Evolutionary conservation across 441 rosid genomes (phyloP).

Genomic region (Manihot esculenta): DNA sequence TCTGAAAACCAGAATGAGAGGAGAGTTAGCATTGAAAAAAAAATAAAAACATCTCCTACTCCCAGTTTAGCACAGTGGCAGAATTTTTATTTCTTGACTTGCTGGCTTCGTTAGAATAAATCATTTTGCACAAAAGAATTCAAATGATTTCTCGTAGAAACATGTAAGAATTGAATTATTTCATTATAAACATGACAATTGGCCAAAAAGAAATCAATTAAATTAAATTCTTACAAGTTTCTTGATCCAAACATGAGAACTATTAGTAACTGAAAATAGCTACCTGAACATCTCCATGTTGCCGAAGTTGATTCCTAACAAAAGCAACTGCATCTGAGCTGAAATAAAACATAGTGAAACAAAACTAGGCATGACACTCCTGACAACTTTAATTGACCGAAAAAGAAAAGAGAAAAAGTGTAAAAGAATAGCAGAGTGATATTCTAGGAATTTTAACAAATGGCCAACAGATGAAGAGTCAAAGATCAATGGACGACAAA

Average conservation of each 20-base stretch:
- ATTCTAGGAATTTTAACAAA: not conserved
- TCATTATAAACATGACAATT: too few relatives aligned
- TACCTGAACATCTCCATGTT: slow-evolving; percentile 96
- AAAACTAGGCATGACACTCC: not conserved
- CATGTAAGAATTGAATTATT: too few relatives aligned
- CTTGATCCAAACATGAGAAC: not conserved
- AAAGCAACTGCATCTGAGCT: slow-evolving; percentile 74
- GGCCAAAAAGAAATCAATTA: too few relatives aligned
- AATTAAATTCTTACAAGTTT: too few relatives aligned
- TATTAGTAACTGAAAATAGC: not conserved
- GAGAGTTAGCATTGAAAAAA: not conserved
- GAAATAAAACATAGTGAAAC: slow-evolving; percentile 28
- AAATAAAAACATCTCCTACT: slow-evolving; percentile 6
- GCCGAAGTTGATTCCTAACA: slow-evolving; percentile 71
- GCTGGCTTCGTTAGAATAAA: too few relatives aligned
- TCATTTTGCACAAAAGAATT: too few relatives aligned
- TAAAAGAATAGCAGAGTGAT: not conserved
- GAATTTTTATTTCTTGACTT: not conserved
- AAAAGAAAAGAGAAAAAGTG: too few relatives aligned
- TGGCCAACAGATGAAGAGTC: not conserved
- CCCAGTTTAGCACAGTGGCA: not conserved
- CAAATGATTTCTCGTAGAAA: too few relatives aligned
- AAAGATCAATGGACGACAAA: slow-evolving; percentile 15
- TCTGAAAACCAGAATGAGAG: slow-evolving; percentile 45
- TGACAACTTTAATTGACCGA: not conserved